phyloP scores from a whole-genome alignment of 78 protist genomes.

The Emiliania huxleyi region DNA sequence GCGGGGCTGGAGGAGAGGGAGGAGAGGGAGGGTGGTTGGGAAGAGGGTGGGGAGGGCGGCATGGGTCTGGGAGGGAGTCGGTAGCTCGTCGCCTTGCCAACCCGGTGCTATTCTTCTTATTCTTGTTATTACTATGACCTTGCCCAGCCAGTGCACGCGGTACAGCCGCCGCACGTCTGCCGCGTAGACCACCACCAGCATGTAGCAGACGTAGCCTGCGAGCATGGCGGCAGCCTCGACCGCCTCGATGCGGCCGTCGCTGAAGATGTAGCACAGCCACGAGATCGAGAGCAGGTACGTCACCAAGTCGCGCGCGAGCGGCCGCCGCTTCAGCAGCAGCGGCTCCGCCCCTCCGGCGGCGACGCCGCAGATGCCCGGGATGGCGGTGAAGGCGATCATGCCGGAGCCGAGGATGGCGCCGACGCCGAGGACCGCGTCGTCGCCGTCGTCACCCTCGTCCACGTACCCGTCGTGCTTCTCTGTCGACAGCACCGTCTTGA shows the following conservation, averaged over 20 bases:
- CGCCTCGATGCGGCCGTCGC: background rate
- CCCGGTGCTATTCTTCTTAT: no score
- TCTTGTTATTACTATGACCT: no score
- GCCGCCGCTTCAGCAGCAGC: slow-evolving; percentile 36
- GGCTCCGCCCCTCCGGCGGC: background rate
- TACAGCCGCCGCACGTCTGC: background rate
- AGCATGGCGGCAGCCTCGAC: background rate
- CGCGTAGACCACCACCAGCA: slow-evolving; percentile 1
- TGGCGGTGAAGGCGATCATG: slow-evolving; percentile 44
- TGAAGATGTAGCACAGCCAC: background rate
- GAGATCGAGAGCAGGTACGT: background rate
- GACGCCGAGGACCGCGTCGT: slow-evolving; percentile 25
- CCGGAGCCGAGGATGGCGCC: slow-evolving; percentile 42
- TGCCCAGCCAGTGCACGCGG: background rate
- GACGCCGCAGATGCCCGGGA: slow-evolving; percentile 37
- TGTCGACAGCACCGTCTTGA: background rate
- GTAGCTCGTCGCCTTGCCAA: no score
- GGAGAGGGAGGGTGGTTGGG: no score
- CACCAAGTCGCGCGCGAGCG: slow-evolving; percentile 21
- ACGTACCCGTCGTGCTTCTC: background rate
- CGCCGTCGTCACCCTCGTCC: background rate
- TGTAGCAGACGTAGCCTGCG: background rate
- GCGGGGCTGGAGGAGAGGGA: no score
- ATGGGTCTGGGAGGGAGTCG: no score
- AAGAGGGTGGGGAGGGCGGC: no score